phyloP scores from a whole-genome alignment of 495 filamentous ascomycete species.

The Penicillium taxi region DNA sequence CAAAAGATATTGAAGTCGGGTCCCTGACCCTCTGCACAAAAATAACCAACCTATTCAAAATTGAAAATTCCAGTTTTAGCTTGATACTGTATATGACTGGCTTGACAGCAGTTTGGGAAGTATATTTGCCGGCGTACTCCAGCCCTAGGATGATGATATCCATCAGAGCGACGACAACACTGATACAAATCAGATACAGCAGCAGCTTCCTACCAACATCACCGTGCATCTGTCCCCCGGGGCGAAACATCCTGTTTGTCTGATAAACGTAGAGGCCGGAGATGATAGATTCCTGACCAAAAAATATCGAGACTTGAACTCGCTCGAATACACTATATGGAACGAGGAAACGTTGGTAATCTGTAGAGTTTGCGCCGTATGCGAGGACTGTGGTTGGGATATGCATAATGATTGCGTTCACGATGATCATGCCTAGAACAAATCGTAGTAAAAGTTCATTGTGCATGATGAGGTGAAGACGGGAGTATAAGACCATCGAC shows the following conservation, averaged over 20 bases:
- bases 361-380: conserved; percentile 21
- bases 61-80: conserved; percentile 4
- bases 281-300: conserved; percentile 30
- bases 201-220: not conserved
- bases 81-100: conserved; percentile 5
- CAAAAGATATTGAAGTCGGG: not conserved
- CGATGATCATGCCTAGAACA: conserved; percentile 26
- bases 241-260: conserved; percentile 25
- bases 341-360: conserved; percentile 11
- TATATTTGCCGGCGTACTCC: conserved; percentile 1
- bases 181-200: conserved; percentile 1
- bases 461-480: conserved; percentile 22
- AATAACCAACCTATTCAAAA: conserved; percentile 1
- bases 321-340: conserved; percentile 30
- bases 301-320: conserved; percentile 32
- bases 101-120: conserved; percentile 3
- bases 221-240: not conserved
- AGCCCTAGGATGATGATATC: conserved; percentile 1
- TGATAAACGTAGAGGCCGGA: conserved; percentile 33
- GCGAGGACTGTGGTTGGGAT: conserved; percentile 30
- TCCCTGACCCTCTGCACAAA: conserved; percentile 1
- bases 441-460: conserved; percentile 17
- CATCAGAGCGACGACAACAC: not conserved
- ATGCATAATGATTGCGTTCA: conserved; percentile 28
- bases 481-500: conserved; percentile 29